phyloP scores from a whole-genome alignment of 108 stramenopile species.

The Schizochytrium sp. region DNA sequence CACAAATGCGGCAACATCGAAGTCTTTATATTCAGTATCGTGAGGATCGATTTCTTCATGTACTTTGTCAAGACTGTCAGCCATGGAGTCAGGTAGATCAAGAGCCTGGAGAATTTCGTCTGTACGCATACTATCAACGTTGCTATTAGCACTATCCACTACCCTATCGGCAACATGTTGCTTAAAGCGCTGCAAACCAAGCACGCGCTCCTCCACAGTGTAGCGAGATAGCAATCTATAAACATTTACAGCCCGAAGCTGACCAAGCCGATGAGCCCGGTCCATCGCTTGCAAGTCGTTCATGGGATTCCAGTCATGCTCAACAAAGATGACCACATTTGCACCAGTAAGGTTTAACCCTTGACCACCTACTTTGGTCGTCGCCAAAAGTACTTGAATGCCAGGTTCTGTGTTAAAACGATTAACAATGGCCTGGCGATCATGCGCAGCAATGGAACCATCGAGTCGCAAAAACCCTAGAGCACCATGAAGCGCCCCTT shows the following conservation, averaged over 20 bases:
- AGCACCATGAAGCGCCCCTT: slow-evolving; percentile 76
- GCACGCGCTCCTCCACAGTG: slow-evolving; percentile 55
- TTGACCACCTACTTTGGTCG: slow-evolving; percentile 74
- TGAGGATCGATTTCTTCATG: background rate
- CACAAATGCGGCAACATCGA: slow-evolving; percentile 5
- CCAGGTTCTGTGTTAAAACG: slow-evolving; percentile 79
- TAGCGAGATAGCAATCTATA: slow-evolving; percentile 59
- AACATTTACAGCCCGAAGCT: slow-evolving; percentile 75
- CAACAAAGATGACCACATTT: slow-evolving; percentile 94
- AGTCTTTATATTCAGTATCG: background rate
- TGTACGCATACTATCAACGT: slow-evolving; percentile 36
- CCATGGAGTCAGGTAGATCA: background rate
- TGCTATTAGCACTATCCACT: background rate
- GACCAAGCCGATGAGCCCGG: slow-evolving; percentile 80
- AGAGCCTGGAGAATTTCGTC: slow-evolving; percentile 17
- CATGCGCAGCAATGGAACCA: slow-evolving; percentile 79
- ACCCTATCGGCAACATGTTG: slow-evolving; percentile 13
- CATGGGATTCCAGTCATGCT: slow-evolving; percentile 96
- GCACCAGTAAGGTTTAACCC: slow-evolving; percentile 89
- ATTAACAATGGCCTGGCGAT: slow-evolving; percentile 84
- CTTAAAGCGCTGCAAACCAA: slow-evolving; percentile 26
- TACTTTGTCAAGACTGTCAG: background rate
- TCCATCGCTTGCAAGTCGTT: slow-evolving; percentile 96
- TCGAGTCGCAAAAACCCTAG: slow-evolving; percentile 83
- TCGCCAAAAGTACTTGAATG: slow-evolving; percentile 67